A percentile compares a stretch with the other conserved stretches of the same genome.
Conservation (phyloP, 2,329 filamentous ascomycete species). For the Venturia carpophila region DNA sequence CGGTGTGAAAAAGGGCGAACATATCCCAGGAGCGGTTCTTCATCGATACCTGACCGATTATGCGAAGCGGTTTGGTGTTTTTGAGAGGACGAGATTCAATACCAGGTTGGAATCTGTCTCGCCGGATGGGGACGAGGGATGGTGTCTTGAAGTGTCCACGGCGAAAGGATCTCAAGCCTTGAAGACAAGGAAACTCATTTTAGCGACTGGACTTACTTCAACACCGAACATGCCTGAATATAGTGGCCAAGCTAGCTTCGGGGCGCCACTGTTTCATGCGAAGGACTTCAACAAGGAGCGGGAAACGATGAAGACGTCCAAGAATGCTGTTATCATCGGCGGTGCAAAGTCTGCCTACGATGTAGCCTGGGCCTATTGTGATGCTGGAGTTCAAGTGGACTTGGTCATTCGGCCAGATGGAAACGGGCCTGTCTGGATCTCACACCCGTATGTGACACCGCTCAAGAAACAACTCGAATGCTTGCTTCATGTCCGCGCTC, state of each 20-base stretch:
- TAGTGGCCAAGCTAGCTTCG: constrained; percentile 43
- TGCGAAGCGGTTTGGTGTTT: constrained; percentile 46
- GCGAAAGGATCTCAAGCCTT: constrained; percentile 21
- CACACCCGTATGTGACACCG: constrained; percentile 56
- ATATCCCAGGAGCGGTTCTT: constrained; percentile 51
- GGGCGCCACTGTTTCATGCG: constrained; percentile 50
- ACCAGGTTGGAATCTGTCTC: constrained; percentile 45
- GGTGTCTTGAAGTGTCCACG: constrained; percentile 26
- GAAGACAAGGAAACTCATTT: constrained; percentile 44
- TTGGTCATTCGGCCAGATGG: constrained; percentile 53
- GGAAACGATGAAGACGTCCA: constrained; percentile 29
- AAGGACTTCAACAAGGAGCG: constrained; percentile 42
- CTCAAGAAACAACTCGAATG: constrained; percentile 62
- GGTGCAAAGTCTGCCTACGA: constrained; percentile 58
- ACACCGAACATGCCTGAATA: constrained; percentile 48
- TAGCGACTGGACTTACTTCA: constrained; percentile 56
- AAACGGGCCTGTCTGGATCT: constrained; percentile 53
- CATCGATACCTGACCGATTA: constrained; percentile 52
- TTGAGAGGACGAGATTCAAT: constrained; percentile 41
- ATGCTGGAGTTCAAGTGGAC: constrained; percentile 44
- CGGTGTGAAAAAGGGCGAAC: constrained; percentile 43
- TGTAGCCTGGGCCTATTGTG: constrained; percentile 50
- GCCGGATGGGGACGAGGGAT: constrained; percentile 27
- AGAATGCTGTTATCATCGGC: constrained; percentile 49
- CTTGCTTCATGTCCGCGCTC: constrained; percentile 56